Evolutionary conservation across 331 rosid species (phyloP).

Genomic region (Malus hybrid): DNA sequence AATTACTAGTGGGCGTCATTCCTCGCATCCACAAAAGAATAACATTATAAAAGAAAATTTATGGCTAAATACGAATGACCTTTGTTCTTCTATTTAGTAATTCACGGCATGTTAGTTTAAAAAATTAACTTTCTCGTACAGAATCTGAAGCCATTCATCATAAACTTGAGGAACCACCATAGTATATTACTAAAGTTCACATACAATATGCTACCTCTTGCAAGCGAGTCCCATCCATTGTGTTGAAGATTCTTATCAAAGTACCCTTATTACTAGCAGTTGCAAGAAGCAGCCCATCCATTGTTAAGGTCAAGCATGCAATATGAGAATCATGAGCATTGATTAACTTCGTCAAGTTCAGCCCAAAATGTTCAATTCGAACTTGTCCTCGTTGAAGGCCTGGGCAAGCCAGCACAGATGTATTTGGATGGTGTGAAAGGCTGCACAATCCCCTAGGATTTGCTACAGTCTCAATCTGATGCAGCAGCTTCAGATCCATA

Average conservation of each 20-base stretch:
- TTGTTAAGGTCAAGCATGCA: constrained; percentile 73
- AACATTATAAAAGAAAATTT: too few relatives aligned
- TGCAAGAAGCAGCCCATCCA: constrained; percentile 97
- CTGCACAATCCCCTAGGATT: constrained; percentile 89
- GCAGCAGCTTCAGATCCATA: constrained; percentile 77
- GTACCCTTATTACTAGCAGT: constrained; percentile 93
- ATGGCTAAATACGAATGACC: background rate
- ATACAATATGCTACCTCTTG: constrained; percentile 64
- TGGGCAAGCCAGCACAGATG: constrained; percentile 86
- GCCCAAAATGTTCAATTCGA: constrained; percentile 84
- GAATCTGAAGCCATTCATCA: background rate
- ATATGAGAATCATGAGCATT: constrained; percentile 77
- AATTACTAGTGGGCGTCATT: too few relatives aligned
- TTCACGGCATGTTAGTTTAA: background rate
- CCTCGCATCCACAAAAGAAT: too few relatives aligned
- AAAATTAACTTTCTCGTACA: background rate
- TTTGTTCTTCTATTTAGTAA: constrained; percentile 1
- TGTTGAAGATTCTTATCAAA: constrained; percentile 87
- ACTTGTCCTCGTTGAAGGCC: constrained; percentile 76
- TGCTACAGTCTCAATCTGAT: constrained; percentile 73
- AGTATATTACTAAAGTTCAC: constrained; percentile 1
- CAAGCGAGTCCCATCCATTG: constrained; percentile 82
- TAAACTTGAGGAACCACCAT: constrained; percentile 9
- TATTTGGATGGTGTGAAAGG: constrained; percentile 66
- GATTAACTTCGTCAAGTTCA: constrained; percentile 62